Evolutionary conservation across 148 eudicot species (phyloP).

Genomic region (Silene conica): DNA sequence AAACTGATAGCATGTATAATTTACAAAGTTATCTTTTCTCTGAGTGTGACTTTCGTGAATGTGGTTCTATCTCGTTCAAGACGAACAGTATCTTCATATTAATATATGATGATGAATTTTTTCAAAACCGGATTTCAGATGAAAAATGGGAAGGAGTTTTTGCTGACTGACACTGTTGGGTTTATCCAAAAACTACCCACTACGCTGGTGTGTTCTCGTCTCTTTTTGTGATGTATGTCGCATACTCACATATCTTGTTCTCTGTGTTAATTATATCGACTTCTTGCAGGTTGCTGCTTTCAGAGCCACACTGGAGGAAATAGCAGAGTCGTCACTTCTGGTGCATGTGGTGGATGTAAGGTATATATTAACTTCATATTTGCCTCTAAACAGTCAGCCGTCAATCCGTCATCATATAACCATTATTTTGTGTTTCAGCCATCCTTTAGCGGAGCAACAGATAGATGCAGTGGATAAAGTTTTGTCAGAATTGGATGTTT

Average conservation of each 20-base stretch:
- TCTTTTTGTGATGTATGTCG: neutral
- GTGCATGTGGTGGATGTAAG: conserved; percentile 97
- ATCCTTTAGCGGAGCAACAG: conserved; percentile 85
- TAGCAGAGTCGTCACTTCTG: conserved; percentile 83
- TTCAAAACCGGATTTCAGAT: conserved; percentile 53
- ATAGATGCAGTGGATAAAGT: conserved; percentile 82
- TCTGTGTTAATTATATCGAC: conserved; percentile 3
- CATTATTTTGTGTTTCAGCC: conserved; percentile 45
- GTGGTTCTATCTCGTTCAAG: no score
- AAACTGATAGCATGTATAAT: no score
- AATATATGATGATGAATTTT: no score
- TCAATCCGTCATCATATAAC: conserved; percentile 12
- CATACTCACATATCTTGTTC: neutral
- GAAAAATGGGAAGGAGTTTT: conserved; percentile 85
- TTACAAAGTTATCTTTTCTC: no score
- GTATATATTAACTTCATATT: conserved; percentile 24
- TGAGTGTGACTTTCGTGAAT: no score
- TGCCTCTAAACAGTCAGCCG: neutral
- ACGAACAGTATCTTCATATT: no score
- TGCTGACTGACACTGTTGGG: conserved; percentile 94
- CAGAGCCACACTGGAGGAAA: conserved; percentile 96
- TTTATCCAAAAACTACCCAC: conserved; percentile 96
- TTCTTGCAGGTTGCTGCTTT: conserved; percentile 89
- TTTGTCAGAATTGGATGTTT: conserved; percentile 68
- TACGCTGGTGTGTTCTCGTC: conserved; percentile 49